Conservation (phyloP, 129 eudicot genomes). For the Heracleum sosnowskyi region DNA sequence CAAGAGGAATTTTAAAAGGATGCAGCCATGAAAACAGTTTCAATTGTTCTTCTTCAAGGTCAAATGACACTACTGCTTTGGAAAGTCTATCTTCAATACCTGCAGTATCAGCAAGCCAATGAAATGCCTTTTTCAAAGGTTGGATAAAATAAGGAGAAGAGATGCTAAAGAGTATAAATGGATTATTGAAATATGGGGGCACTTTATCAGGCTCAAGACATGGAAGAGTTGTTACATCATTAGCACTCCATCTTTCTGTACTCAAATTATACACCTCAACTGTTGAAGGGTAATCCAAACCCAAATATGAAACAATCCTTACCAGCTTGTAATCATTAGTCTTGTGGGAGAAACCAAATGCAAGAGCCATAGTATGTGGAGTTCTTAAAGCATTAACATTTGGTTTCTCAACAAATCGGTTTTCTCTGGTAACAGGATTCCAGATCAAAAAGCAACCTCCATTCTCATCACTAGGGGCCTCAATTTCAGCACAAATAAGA, state of each 20-base stretch:
- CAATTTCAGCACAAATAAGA: conserved; percentile 5
- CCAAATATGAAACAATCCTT: background rate
- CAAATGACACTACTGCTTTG: background rate
- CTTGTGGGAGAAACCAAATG: conserved; percentile 2
- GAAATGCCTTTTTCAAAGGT: background rate
- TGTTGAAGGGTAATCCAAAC: too few relatives aligned
- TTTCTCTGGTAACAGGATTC: background rate
- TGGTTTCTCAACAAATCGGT: background rate
- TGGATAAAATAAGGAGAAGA: background rate
- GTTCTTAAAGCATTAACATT: background rate
- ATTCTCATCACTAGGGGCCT: background rate
- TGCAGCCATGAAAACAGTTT: background rate
- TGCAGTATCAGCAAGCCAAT: background rate
- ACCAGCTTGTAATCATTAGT: conserved; percentile 5
- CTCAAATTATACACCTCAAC: background rate
- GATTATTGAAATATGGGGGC: background rate
- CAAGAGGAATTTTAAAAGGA: background rate
- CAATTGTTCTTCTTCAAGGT: background rate
- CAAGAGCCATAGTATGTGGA: background rate
- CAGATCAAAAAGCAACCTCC: conserved; percentile 1
- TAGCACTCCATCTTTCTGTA: background rate
- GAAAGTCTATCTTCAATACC: background rate
- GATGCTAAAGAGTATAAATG: background rate
- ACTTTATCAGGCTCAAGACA: background rate
- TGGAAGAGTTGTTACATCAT: conserved; percentile 1